Percentiles rank a stretch among this genome's conserved stretches.
These are phyloP conservation scores for Colletotrichum ledebouriae DNA, from an alignment of 2,329 filamentous ascomycete genomes.

Conservation along the genomic window DNA sequence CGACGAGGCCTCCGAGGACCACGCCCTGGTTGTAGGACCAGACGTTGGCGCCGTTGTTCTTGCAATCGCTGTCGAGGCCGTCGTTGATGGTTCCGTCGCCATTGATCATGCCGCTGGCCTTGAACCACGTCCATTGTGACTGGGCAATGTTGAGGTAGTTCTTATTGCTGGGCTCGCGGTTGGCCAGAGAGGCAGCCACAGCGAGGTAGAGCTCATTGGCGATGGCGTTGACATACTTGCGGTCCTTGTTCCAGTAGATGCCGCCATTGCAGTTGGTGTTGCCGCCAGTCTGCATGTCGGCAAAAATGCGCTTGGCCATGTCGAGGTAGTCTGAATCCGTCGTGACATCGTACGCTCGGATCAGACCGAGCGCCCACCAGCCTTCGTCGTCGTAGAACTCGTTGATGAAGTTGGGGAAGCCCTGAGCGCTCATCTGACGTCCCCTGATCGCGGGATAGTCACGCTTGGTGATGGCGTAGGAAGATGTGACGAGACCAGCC, in stretches of 20 bases:
- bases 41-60: conserved; percentile 64
- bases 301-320: conserved; percentile 65
- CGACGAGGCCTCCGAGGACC: conserved; percentile 67
- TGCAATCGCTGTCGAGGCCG: conserved; percentile 62
- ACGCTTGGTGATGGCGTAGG: conserved; percentile 51
- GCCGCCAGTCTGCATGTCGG: conserved; percentile 66
- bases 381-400: conserved; percentile 71
- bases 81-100: conserved; percentile 65
- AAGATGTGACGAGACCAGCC: conserved; percentile 54
- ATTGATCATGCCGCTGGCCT: conserved; percentile 65
- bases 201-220: conserved; percentile 70
- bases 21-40: conserved; percentile 73
- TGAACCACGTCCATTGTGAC: conserved; percentile 67
- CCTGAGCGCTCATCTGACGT: conserved; percentile 44
- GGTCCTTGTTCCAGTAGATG: conserved; percentile 69
- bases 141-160: conserved; percentile 64
- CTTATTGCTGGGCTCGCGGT: conserved; percentile 57
- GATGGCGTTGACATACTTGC: conserved; percentile 66
- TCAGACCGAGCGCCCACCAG: conserved; percentile 74
- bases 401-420: conserved; percentile 61
- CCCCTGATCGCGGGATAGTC: conserved; percentile 48
- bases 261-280: conserved; percentile 65
- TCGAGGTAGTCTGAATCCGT: conserved; percentile 65
- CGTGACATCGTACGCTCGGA: conserved; percentile 69
- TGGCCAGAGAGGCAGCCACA: conserved; percentile 66